phyloP scores from a whole-genome alignment of 768 basidiomycete species.

The Gautieria morchelliformis region DNA sequence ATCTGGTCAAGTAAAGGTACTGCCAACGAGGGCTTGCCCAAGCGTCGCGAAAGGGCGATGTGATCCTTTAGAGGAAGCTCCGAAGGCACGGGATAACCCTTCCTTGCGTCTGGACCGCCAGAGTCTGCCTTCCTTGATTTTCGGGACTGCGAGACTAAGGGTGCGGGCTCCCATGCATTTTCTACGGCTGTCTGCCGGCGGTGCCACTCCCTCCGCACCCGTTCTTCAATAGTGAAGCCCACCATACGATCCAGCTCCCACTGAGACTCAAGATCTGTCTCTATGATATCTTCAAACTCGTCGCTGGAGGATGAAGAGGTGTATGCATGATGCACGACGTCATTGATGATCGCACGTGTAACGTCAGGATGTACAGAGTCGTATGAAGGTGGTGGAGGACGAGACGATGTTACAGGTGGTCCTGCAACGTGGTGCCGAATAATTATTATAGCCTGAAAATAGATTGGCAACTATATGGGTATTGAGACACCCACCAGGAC shows the following conservation, averaged over 20 bases:
- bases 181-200: conserved; percentile 22
- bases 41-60: no score
- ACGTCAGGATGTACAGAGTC: conserved; percentile 10
- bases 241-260: conserved; percentile 37
- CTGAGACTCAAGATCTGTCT: conserved; percentile 10
- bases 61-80: no score
- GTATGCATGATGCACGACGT: neutral
- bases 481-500: no score
- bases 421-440: neutral
- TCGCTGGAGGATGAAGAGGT: neutral
- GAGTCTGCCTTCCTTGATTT: neutral
- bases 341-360: conserved; percentile 13
- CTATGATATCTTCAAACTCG: neutral
- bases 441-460: neutral
- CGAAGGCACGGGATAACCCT: no score
- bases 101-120: neutral
- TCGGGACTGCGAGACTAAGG: conserved; percentile 14
- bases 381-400: neutral
- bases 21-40: no score
- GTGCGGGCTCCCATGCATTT: conserved; percentile 19
- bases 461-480: no score
- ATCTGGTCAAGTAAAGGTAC: no score
- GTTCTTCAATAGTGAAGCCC: conserved; percentile 33
- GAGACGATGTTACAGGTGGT: neutral
- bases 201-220: conserved; percentile 23